Conservation (phyloP, 2,329 filamentous ascomycete genomes). For the Botrytis galanthina region DNA sequence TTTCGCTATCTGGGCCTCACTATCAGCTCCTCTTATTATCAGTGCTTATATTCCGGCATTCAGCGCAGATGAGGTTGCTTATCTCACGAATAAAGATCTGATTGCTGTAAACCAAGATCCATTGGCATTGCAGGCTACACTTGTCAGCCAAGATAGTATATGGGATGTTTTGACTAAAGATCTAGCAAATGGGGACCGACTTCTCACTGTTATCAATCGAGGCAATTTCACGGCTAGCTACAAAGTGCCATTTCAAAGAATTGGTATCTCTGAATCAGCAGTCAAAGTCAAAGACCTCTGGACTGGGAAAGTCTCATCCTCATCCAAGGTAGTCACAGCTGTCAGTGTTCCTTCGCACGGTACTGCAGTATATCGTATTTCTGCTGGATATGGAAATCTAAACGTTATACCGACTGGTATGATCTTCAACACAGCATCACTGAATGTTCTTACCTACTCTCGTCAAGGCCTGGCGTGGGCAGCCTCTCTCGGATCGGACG, state of each 20-base stretch:
- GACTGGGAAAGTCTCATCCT: conserved; percentile 42
- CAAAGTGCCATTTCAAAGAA: conserved; percentile 32
- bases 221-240: conserved; percentile 40
- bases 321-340: conserved; percentile 37
- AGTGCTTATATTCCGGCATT: conserved; percentile 40
- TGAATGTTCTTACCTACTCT: conserved; percentile 43
- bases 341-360: conserved; percentile 42
- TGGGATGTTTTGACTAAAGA: conserved; percentile 49
- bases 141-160: conserved; percentile 45
- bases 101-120: conserved; percentile 35
- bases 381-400: conserved; percentile 32
- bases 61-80: conserved; percentile 38
- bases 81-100: conserved; percentile 40
- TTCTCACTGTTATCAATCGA: conserved; percentile 49
- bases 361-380: conserved; percentile 43
- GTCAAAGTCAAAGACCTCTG: conserved; percentile 44
- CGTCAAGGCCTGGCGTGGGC: conserved; percentile 36
- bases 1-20: conserved; percentile 35
- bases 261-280: conserved; percentile 34
- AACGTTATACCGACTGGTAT: conserved; percentile 44
- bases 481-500: conserved; percentile 41
- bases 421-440: conserved; percentile 49
- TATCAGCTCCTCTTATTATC: conserved; percentile 36
- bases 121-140: conserved; percentile 40
- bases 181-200: conserved; percentile 47